A percentile compares a stretch with the other conserved stretches of the same genome.
Conservation (phyloP, 2,329 filamentous ascomycete genomes). For the Claviceps capensis region DNA sequence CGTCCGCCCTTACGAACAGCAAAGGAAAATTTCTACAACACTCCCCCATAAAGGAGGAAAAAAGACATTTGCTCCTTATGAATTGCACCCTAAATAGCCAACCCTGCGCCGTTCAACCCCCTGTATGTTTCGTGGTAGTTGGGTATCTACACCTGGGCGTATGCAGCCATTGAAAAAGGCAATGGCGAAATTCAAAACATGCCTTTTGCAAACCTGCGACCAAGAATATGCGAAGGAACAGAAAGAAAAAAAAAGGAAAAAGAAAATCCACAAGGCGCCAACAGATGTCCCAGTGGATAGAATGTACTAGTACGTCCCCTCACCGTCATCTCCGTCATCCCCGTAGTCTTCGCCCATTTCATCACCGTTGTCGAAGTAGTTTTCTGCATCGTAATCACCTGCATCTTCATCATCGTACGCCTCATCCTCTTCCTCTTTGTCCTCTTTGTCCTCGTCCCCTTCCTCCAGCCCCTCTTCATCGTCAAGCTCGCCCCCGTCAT, state of each 20-base stretch:
- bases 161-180: not conserved
- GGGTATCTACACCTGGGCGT: constrained; percentile 1
- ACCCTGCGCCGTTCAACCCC: not conserved
- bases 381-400: constrained; percentile 47
- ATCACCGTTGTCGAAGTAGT: constrained; percentile 45
- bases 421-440: constrained; percentile 34
- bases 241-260: not conserved
- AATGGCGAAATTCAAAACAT: not conserved
- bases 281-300: not conserved
- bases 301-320: constrained; percentile 22
- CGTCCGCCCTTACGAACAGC: no score
- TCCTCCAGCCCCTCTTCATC: constrained; percentile 35
- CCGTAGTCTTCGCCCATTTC: constrained; percentile 39
- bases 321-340: constrained; percentile 34
- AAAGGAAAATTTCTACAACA: no score
- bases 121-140: not conserved
- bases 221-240: not conserved
- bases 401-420: constrained; percentile 44
- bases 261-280: not conserved
- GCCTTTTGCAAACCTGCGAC: not conserved
- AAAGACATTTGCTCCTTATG: no score
- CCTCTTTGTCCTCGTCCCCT: constrained; percentile 31
- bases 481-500: constrained; percentile 34
- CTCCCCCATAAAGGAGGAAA: no score
- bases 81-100: not conserved